Evolutionary conservation across 2,329 filamentous ascomycete species (phyloP).

Genomic region (Cercospora janseana): DNA sequence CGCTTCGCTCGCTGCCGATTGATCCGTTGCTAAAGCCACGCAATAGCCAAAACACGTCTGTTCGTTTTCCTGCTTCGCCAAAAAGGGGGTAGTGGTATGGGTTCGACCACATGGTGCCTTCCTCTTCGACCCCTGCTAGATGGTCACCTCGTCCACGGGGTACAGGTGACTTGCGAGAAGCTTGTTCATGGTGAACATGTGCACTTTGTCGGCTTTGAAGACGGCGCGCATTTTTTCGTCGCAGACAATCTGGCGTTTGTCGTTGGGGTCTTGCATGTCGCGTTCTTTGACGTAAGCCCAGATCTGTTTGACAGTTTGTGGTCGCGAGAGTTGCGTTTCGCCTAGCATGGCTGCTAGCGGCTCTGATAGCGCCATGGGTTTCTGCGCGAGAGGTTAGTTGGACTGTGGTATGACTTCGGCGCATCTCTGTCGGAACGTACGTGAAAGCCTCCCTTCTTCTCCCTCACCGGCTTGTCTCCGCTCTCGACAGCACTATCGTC

Average conservation of each 20-base stretch:
- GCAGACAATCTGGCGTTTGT: constrained; percentile 90
- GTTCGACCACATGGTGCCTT: no score
- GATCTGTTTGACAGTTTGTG: constrained; percentile 92
- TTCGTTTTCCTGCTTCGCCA: no score
- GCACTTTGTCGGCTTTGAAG: constrained; percentile 85
- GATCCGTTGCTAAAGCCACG: no score
- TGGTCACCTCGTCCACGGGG: constrained; percentile 64
- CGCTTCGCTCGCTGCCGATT: constrained; percentile 3
- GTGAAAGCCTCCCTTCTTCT: constrained; percentile 86
- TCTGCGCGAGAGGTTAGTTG: constrained; percentile 42
- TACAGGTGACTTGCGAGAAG: constrained; percentile 87
- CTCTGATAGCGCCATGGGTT: constrained; percentile 71
- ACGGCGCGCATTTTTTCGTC: constrained; percentile 88
- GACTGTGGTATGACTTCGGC: neutral
- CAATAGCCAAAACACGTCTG: neutral
- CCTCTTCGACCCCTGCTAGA: no score
- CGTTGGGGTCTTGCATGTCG: constrained; percentile 82
- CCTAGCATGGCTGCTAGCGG: constrained; percentile 69
- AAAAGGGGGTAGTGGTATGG: no score
- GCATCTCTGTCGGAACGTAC: constrained; percentile 48
- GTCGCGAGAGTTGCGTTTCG: constrained; percentile 78
- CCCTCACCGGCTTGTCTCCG: constrained; percentile 54
- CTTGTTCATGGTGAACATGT: constrained; percentile 99
- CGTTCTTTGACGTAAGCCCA: constrained; percentile 93
- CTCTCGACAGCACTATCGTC: constrained; percentile 73